Evolutionary conservation across 345 rosid species (phyloP), one percentile per base, ranked within the genome.

Genomic region (Brassica rapa): DNA sequence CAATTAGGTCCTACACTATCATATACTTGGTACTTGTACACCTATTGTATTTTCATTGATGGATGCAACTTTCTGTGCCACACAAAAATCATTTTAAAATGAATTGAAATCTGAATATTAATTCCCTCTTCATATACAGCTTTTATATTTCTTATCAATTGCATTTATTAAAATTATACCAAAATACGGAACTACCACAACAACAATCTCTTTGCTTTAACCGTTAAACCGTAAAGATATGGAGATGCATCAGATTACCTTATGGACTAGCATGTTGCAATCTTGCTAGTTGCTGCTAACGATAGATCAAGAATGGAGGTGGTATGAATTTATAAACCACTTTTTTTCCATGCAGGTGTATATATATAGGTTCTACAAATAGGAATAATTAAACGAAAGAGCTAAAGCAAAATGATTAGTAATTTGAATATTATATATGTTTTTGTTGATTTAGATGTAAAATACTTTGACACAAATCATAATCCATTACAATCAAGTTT

Each of bases 1-100:
- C 61, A 69, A 21, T 51, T 30, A 62, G 82, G 79, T 74, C 82
- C 82, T 74, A 80, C 79, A 14, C 75, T 39, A 69, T 74, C 71
- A 68, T 69, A 80, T 80, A 74, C 82, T 74, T 80, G 82, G 82
- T 74, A 63, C 61, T 68, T 43, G 15, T 69, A 53, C 75, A 74
- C 71, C 75, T 68, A 25, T 73, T 62, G 30, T 68, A 51, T 27
- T 73, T 37, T 61, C 32, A 46, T 35, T 53, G 0, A 73, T 69
- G 27, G 39, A 29, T 74, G 67, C 43, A 68, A 35, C 0, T 55
- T 74, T 51, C 71, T 74, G 4, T 37, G 71, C 82, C 82, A 74
- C 82, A 74, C 11, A 57, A 10, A 51, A 19, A 6, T 14, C 29
- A 11, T 66, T 9, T 35, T 49, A 49, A n/a, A 15, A 35, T 9